Evolutionary conservation across 306 rosid species (phyloP).

Genomic region (Glycine latifolia): DNA sequence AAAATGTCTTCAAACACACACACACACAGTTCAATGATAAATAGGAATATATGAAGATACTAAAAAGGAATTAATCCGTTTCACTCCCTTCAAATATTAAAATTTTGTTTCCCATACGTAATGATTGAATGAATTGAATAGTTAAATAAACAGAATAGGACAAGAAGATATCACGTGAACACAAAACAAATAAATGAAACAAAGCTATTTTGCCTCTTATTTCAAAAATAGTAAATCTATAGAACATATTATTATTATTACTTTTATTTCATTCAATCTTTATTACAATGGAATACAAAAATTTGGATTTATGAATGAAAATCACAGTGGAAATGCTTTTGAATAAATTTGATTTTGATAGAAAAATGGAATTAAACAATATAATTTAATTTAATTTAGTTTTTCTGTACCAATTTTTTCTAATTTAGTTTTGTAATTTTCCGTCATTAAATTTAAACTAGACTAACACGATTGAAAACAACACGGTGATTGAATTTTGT

Average conservation of each 20-base stretch:
- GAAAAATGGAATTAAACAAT: background rate
- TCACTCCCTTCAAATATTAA: background rate
- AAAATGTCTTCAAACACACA: background rate
- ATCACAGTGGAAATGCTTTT: background rate
- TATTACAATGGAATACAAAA: background rate
- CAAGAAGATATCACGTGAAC: background rate
- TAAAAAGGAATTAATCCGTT: background rate
- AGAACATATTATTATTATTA: too few species aligned
- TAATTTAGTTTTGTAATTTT: background rate
- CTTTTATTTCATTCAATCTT: too few species aligned
- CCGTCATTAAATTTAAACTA: too few species aligned
- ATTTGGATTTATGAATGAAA: background rate
- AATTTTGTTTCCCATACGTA: background rate
- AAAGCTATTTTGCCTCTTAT: background rate
- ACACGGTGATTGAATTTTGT: too few species aligned
- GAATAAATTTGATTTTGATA: background rate
- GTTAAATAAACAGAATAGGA: background rate
- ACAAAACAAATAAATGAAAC: background rate
- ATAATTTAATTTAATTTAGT: too few species aligned
- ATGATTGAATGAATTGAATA: background rate
- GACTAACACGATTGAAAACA: too few species aligned
- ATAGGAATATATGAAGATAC: background rate
- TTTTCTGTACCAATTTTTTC: too few species aligned
- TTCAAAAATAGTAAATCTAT: too few species aligned
- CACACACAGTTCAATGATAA: background rate